Conservation (phyloP, 306 rosid genomes). For the Cucumis cinereus region DNA sequence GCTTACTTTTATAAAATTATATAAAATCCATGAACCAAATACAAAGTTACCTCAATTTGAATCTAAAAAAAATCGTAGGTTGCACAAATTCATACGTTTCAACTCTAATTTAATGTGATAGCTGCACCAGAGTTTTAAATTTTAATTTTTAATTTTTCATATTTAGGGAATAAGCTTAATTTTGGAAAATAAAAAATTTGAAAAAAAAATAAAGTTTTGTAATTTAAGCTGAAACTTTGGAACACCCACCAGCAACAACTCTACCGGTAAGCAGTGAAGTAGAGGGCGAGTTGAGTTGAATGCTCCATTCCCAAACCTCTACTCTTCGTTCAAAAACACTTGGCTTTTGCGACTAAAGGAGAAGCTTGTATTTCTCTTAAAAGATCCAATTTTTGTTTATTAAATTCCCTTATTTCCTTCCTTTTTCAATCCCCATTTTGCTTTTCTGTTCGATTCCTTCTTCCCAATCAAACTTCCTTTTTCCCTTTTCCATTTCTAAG, state of each 20-base stretch:
- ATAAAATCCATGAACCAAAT: no score
- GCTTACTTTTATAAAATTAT: no score
- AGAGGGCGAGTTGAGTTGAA: neutral
- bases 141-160: no score
- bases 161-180: no score
- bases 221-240: neutral
- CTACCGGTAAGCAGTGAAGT: neutral
- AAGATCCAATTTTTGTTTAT: conserved; percentile 34
- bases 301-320: neutral
- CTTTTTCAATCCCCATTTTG: neutral
- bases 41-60: no score
- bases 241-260: neutral
- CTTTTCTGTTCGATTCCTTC: neutral
- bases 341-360: neutral
- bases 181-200: no score
- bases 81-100: no score
- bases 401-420: conserved; percentile 5
- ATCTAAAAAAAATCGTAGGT: no score
- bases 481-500: neutral
- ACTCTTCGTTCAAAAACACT: neutral
- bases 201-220: no score
- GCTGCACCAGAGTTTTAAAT: no score
- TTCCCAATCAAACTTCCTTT: neutral
- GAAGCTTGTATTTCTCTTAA: conserved; percentile 5
- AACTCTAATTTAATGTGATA: no score